Conservation (phyloP, 768 basidiomycete genomes). For the Lactifluus pinguis region DNA sequence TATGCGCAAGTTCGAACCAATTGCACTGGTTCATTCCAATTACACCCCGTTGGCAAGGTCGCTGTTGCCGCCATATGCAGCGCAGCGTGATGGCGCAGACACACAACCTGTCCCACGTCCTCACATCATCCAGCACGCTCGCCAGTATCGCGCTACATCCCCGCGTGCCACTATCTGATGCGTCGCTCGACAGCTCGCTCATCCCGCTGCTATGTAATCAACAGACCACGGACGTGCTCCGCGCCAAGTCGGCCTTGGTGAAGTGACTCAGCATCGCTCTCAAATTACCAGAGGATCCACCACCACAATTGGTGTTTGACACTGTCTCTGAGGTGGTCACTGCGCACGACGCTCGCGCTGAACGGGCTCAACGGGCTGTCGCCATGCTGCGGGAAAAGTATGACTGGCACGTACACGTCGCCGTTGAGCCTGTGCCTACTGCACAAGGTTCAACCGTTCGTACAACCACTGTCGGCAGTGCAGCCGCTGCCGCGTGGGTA, state of each 20-base stretch:
- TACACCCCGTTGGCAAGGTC: slow-evolving; percentile 68
- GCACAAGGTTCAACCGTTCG: slow-evolving; percentile 24
- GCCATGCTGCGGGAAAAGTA: slow-evolving; percentile 69
- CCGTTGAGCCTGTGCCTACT: slow-evolving; percentile 59
- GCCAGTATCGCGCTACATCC: slow-evolving; percentile 68
- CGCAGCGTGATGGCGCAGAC: slow-evolving; percentile 61
- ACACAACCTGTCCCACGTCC: slow-evolving; percentile 61
- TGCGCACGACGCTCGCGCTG: slow-evolving; percentile 68
- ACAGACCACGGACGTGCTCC: slow-evolving; percentile 69
- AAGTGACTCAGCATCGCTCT: slow-evolving; percentile 47
- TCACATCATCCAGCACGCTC: slow-evolving; percentile 48
- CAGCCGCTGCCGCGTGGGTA: slow-evolving; percentile 28
- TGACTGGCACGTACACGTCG: slow-evolving; percentile 76
- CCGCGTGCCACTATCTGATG: slow-evolving; percentile 44
- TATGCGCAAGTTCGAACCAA: slow-evolving; percentile 66
- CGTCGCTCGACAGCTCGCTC: slow-evolving; percentile 63
- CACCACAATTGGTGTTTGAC: slow-evolving; percentile 21
- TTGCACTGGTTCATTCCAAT: slow-evolving; percentile 69
- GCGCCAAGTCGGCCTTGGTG: slow-evolving; percentile 62
- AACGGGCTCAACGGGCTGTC: slow-evolving; percentile 72
- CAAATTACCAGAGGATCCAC: slow-evolving; percentile 37
- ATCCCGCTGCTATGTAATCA: slow-evolving; percentile 69
- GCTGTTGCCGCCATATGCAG: slow-evolving; percentile 53
- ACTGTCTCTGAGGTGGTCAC: slow-evolving; percentile 37
- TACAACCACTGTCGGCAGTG: slow-evolving; percentile 23